Evolutionary conservation across 1,284 basidiomycete genomes (phyloP), one percentile per base, ranked within the genome.

Genomic region (Tremellales sp.): DNA sequence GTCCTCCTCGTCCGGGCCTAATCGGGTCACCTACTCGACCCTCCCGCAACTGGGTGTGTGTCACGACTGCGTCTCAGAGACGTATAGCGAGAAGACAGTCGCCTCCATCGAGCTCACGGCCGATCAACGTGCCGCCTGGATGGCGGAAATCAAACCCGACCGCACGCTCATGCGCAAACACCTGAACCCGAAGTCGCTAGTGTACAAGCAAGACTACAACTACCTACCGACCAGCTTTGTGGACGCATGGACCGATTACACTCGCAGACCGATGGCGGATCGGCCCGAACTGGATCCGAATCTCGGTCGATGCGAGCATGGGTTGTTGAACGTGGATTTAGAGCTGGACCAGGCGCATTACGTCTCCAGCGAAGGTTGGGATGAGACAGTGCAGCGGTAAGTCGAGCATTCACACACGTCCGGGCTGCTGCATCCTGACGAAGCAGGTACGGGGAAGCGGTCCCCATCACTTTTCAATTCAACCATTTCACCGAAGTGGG

Each of bases 241-340:
- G 3, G 36, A 49, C 7, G 37, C 40, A n/a, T 68, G 65, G 65
- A 22, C 51, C 2, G 44, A 19, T 5, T 65, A 59, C 22, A 19
- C 8, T 19, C 7, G 19, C 7, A 8, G 19, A 7, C 11, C 8
- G 10, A 17, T 7, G 11, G 36, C 11, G 8, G 27, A 27, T 5
- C 39, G 46, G 7, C 66, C 65, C 0, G 11, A 8, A 8, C 19
- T 21, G 36, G 35, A 36, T 2, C 41, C 57, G 13, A 40, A 59
- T 0, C 46, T 59, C 41, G 59, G 57, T 3, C 23, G 61, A 5
- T 73, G 71, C 27, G 45, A 51, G n/a, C 71, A 73, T 52, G 64
- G 62, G 0, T n/a, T 52, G 25, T 42, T 71, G 33, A 60, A 62
- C 46, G 58, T 62, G 27, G 68, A 73, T 53, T 65, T 62, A 13